Percentiles rank a stretch among this genome's conserved stretches.
These are phyloP conservation scores for Pseudogymnoascus sp. DNA, from an alignment of 2,329 filamentous ascomycete genomes.

Conservation along the genomic window DNA sequence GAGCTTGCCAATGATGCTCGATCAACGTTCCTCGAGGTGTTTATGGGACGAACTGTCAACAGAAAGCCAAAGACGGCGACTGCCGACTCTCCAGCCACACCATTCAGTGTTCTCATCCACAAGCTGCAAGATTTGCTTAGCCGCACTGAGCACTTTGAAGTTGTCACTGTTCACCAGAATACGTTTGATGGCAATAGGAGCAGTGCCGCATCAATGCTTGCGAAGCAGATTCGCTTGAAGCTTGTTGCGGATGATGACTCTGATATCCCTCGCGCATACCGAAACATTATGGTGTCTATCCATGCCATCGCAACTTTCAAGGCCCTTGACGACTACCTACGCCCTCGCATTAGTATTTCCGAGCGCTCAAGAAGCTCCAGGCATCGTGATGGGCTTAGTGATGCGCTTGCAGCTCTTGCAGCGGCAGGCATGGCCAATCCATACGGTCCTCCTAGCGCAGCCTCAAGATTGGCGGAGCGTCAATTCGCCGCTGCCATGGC, in stretches of 20 bases:
- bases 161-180: conserved; percentile 90
- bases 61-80: conserved; percentile 55
- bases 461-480: conserved; percentile 25
- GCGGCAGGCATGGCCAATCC: conserved; percentile 57
- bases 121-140: conserved; percentile 95
- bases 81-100: conserved; percentile 65
- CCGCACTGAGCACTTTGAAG: conserved; percentile 95
- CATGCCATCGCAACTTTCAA: conserved; percentile 98
- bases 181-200: conserved; percentile 83
- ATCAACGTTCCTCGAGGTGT: conserved; percentile 80
- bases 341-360: conserved; percentile 75
- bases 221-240: conserved; percentile 87
- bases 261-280: conserved; percentile 78
- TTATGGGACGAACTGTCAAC: conserved; percentile 71
- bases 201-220: conserved; percentile 90
- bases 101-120: conserved; percentile 83
- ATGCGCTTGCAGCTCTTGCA: conserved; percentile 69
- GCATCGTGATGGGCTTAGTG: conserved; percentile 53
- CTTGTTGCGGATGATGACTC: conserved; percentile 85
- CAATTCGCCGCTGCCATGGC: conserved; percentile 22
- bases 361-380: conserved; percentile 63
- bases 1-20: conserved; percentile 59
- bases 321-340: conserved; percentile 88
- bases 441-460: conserved; percentile 26
- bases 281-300: conserved; percentile 96